Percentiles rank a stretch among this genome's conserved stretches.
Conservation (phyloP, 2,329 filamentous ascomycete genomes). For the Exophiala alcalophila region DNA sequence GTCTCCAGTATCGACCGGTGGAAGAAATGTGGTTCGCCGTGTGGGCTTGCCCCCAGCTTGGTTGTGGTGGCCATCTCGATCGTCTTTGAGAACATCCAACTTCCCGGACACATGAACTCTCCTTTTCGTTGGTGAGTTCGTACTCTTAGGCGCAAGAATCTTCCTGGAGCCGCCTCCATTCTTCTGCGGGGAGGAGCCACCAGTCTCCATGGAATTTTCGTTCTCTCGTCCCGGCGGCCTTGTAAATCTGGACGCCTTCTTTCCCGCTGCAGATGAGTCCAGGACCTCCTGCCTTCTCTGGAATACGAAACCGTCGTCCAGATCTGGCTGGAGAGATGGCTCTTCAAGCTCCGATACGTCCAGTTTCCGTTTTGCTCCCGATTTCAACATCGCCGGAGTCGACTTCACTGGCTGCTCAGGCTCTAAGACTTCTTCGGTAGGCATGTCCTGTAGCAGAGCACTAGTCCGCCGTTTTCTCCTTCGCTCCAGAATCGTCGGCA, state of each 20-base stretch:
- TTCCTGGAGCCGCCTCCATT: constrained; percentile 13
- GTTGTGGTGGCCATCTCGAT: constrained; percentile 5
- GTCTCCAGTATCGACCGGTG: constrained; percentile 2
- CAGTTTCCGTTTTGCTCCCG: constrained; percentile 30
- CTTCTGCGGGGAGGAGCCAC: constrained; percentile 20
- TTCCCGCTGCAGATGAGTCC: constrained; percentile 11
- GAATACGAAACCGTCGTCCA: constrained; percentile 28
- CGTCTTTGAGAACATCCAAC: constrained; percentile 8
- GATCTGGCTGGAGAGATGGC: constrained; percentile 5
- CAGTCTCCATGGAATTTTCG: constrained; percentile 7
- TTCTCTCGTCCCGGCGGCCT: constrained; percentile 22
- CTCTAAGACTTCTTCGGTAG: constrained; percentile 33
- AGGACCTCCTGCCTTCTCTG: constrained; percentile 22
- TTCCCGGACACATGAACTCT: constrained; percentile 22
- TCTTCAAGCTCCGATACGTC: constrained; percentile 27
- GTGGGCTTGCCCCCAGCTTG: not conserved
- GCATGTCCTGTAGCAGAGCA: constrained; percentile 42
- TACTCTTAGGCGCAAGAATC: constrained; percentile 30
- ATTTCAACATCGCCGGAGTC: constrained; percentile 18
- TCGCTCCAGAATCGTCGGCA: constrained; percentile 49
- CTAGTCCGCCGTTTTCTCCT: constrained; percentile 53
- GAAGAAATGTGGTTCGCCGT: constrained; percentile 8
- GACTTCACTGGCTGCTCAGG: not conserved
- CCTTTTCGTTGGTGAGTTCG: constrained; percentile 30
- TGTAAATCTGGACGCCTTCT: constrained; percentile 28